Evolutionary conservation across 306 rosid genomes (phyloP).

Genomic region (Geum urbanum): DNA sequence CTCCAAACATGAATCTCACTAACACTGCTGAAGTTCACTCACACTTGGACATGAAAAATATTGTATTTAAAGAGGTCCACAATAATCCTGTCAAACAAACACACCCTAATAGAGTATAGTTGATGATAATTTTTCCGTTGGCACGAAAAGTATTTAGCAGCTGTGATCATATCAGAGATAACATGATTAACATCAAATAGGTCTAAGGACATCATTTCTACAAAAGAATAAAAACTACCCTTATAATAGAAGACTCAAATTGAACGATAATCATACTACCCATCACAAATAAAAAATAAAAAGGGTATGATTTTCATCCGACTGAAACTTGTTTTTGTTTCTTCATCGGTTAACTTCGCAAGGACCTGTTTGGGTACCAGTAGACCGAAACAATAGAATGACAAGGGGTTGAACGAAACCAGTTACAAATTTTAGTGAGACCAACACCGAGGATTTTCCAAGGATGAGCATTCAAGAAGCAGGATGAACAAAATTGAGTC

Average conservation of each 20-base stretch:
- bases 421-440: background rate
- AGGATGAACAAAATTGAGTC: conserved; percentile 13
- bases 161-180: background rate
- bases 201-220: background rate
- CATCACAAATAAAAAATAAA: too few species aligned
- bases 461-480: too few species aligned
- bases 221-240: too few species aligned
- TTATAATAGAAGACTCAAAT: background rate
- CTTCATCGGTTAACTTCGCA: background rate
- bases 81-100: too few species aligned
- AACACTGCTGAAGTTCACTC: too few species aligned
- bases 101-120: conserved; percentile 3
- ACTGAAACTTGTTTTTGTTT: too few species aligned
- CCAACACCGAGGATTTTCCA: background rate
- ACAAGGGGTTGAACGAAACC: too few species aligned
- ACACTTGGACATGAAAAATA: too few species aligned
- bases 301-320: too few species aligned
- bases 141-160: background rate
- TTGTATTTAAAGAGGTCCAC: too few species aligned
- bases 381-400: background rate
- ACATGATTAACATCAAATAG: background rate
- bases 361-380: background rate
- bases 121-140: conserved; percentile 11
- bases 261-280: background rate
- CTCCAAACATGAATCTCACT: too few species aligned